Conservation (phyloP, 495 filamentous ascomycete genomes). For the Hypomontagnella submonticulosa region DNA sequence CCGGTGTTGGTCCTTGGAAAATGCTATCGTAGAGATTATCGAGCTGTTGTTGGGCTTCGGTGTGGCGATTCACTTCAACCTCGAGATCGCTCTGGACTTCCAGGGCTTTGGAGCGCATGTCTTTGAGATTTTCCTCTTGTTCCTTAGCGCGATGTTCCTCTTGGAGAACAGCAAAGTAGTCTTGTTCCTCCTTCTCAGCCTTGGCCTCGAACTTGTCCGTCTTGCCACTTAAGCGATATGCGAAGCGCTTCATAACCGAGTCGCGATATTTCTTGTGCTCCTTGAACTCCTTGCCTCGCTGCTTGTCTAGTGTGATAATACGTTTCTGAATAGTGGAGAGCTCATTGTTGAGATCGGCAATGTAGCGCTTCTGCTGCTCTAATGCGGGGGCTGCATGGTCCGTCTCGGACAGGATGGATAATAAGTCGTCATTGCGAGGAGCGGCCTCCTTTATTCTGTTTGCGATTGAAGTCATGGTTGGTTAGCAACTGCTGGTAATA, state of each 20-base stretch:
- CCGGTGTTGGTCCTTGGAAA: conserved; percentile 59
- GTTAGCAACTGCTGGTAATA: not conserved
- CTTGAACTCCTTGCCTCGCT: conserved; percentile 54
- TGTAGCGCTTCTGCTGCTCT: conserved; percentile 52
- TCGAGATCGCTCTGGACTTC: conserved; percentile 42
- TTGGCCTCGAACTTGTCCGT: conserved; percentile 54
- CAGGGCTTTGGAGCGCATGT: conserved; percentile 43
- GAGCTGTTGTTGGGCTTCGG: conserved; percentile 51
- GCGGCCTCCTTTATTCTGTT: conserved; percentile 41
- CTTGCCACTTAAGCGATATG: conserved; percentile 57
- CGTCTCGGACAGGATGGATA: conserved; percentile 53
- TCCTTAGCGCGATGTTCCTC: conserved; percentile 53
- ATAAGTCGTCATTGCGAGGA: conserved; percentile 49
- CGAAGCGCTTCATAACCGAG: conserved; percentile 56
- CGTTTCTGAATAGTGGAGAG: conserved; percentile 38
- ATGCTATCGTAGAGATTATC: conserved; percentile 55
- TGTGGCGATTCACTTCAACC: conserved; percentile 43
- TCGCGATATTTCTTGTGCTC: conserved; percentile 63
- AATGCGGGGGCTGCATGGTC: conserved; percentile 55
- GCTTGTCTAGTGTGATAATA: conserved; percentile 40
- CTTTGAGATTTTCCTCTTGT: conserved; percentile 45
- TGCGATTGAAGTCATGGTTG: conserved; percentile 36
- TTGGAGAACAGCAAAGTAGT: conserved; percentile 60
- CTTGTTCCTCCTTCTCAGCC: conserved; percentile 60
- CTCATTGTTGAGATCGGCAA: conserved; percentile 52